phyloP scores from a whole-genome alignment of 164 flowering plant genomes.

The Piper longum region DNA sequence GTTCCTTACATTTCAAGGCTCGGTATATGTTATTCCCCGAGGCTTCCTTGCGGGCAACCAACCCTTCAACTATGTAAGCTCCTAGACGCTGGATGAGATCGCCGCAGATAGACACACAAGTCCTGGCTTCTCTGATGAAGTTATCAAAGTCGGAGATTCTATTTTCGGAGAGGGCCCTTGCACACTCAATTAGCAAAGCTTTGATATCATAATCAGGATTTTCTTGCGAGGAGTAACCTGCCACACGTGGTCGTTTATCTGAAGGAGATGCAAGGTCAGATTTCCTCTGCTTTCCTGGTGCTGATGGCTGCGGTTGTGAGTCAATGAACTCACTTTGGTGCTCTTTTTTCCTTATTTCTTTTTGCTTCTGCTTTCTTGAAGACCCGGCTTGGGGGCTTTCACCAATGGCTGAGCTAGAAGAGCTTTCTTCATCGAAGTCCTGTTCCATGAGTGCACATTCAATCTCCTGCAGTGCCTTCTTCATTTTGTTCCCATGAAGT shows the following conservation, averaged over 20 bases:
- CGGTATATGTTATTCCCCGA: slow-evolving; percentile 28
- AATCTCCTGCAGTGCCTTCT: slow-evolving; percentile 35
- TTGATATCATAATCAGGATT: slow-evolving; percentile 18
- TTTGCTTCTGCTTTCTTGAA: slow-evolving; percentile 12
- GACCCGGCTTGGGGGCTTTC: slow-evolving; percentile 17
- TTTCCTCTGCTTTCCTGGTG: slow-evolving; percentile 15
- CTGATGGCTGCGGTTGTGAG: slow-evolving; percentile 21
- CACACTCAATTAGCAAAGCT: slow-evolving; percentile 16
- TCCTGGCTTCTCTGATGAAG: slow-evolving; percentile 7
- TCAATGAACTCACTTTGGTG: not conserved
- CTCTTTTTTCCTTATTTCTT: not conserved
- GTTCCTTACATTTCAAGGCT: slow-evolving; percentile 37
- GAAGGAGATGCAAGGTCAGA: slow-evolving; percentile 9
- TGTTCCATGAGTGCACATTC: slow-evolving; percentile 62
- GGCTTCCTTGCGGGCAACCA: slow-evolving; percentile 24
- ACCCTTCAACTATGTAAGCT: slow-evolving; percentile 33
- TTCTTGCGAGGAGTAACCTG: slow-evolving; percentile 15
- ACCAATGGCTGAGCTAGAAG: slow-evolving; percentile 16
- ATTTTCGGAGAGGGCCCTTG: slow-evolving; percentile 15
- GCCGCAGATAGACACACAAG: slow-evolving; percentile 19
- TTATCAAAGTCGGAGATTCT: slow-evolving; percentile 5
- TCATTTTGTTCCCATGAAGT: slow-evolving; percentile 12
- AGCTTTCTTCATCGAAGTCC: slow-evolving; percentile 29
- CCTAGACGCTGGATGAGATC: slow-evolving; percentile 30
- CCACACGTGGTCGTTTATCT: slow-evolving; percentile 32